These are phyloP conservation scores for Lecanoromycetidae sp. DNA, from an alignment of 2,329 filamentous ascomycete genomes.

Conservation along the genomic window DNA sequence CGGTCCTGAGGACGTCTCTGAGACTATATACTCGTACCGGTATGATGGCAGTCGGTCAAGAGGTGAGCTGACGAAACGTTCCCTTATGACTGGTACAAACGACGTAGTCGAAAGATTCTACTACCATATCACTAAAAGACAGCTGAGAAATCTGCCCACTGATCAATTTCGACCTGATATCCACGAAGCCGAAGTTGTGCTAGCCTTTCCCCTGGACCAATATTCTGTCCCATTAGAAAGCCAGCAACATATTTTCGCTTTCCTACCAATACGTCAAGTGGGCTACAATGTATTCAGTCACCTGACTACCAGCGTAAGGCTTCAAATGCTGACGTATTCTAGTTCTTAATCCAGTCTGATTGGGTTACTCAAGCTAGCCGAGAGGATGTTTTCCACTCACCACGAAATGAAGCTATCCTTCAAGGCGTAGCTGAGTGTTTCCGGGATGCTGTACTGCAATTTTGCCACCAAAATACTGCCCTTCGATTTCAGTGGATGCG, in stretches of 20 bases:
- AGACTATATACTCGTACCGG: not conserved
- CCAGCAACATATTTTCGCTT: conserved; percentile 35
- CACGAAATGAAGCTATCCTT: conserved; percentile 29
- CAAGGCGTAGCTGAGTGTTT: conserved; percentile 30
- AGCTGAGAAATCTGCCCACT: not conserved
- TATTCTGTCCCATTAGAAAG: conserved; percentile 27
- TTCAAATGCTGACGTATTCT: conserved; percentile 2
- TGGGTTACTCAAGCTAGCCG: conserved; percentile 38
- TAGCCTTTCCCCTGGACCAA: conserved; percentile 36
- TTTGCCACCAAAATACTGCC: conserved; percentile 29
- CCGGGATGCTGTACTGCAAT: conserved; percentile 27
- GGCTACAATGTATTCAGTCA: conserved; percentile 31
- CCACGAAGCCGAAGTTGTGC: conserved; percentile 28
- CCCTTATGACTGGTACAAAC: conserved; percentile 7
- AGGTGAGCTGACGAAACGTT: not conserved
- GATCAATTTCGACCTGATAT: conserved; percentile 17
- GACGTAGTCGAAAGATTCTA: conserved; percentile 15
- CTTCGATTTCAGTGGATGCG: conserved; percentile 36
- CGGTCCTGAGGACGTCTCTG: not conserved
- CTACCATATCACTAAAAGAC: conserved; percentile 25
- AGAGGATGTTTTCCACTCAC: conserved; percentile 31
- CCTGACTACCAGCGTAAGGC: not conserved
- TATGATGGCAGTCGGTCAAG: not conserved
- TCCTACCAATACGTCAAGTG: conserved; percentile 33
- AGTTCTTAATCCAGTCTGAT: conserved; percentile 41